A percentile compares a stretch with the other conserved stretches of the same genome.
phyloP scores from a whole-genome alignment of 2,329 filamentous ascomycete species.

The Acrocalymma vagum region DNA sequence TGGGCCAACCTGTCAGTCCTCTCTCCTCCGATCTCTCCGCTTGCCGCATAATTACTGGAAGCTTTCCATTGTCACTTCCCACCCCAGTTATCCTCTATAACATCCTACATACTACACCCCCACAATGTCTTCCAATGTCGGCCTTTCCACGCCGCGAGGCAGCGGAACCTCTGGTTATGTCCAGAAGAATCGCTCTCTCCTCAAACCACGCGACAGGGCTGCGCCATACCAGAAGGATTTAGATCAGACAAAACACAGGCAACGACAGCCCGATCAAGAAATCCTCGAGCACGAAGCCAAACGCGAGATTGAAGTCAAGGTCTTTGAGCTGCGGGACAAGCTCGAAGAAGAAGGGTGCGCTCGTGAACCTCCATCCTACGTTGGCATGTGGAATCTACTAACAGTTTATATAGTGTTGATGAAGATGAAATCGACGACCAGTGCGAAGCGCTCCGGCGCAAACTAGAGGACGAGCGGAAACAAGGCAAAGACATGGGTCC shows the following conservation, averaged over 20 bases:
- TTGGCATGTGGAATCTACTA: slow-evolving; percentile 1
- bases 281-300: slow-evolving; percentile 95
- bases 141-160: slow-evolving; percentile 90
- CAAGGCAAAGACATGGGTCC: slow-evolving; percentile 45
- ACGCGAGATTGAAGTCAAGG: slow-evolving; percentile 89
- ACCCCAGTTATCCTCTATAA: slow-evolving; percentile 1
- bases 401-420: slow-evolving; percentile 65
- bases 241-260: slow-evolving; percentile 75
- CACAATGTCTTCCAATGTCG: slow-evolving; percentile 94
- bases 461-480: slow-evolving; percentile 61
- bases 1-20: too few species aligned
- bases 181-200: slow-evolving; percentile 90
- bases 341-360: slow-evolving; percentile 88
- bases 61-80: slow-evolving; percentile 5
- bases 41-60: too few species aligned
- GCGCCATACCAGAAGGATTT: slow-evolving; percentile 79
- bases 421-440: slow-evolving; percentile 90
- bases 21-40: slow-evolving; percentile 35
- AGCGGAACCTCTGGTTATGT: slow-evolving; percentile 98
- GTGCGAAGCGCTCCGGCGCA: slow-evolving; percentile 72
- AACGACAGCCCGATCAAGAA: slow-evolving; percentile 86
- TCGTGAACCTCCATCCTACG: not conserved
- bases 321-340: slow-evolving; percentile 87
- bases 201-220: slow-evolving; percentile 81
- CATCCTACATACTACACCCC: slow-evolving; percentile 1